phyloP scores from a whole-genome alignment of 1,284 basidiomycete genomes.

The Heterobasidion parviporum region DNA sequence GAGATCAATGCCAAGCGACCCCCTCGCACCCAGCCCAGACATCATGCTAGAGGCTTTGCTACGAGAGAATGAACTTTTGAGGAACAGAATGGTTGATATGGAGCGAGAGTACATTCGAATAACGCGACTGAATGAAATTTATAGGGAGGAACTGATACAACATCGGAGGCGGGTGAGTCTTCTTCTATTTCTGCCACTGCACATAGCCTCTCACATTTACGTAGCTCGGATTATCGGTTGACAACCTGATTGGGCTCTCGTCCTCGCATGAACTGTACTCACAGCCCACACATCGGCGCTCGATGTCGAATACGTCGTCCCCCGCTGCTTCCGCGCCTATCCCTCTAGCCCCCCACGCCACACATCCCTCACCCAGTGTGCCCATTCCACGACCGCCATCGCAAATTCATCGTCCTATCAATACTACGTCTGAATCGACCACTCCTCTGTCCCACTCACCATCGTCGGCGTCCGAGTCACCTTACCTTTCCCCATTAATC shows the following conservation, averaged over 20 bases:
- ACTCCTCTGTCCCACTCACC: slow-evolving; percentile 55
- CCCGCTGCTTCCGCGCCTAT: slow-evolving; percentile 23
- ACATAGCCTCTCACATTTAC: background rate
- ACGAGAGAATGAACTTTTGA: slow-evolving; percentile 66
- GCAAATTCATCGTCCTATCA: slow-evolving; percentile 45
- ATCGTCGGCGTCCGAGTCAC: slow-evolving; percentile 26
- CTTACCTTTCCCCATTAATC: slow-evolving; percentile 34
- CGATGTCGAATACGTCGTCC: slow-evolving; percentile 26
- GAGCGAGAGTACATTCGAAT: slow-evolving; percentile 70
- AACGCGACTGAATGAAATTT: slow-evolving; percentile 68
- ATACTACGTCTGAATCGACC: slow-evolving; percentile 33
- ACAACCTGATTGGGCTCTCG: slow-evolving; percentile 62
- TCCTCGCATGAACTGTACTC: slow-evolving; percentile 55
- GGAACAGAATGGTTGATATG: slow-evolving; percentile 54
- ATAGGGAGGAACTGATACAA: slow-evolving; percentile 73
- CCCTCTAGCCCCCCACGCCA: slow-evolving; percentile 24
- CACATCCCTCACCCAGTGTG: slow-evolving; percentile 30
- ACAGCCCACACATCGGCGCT: slow-evolving; percentile 56
- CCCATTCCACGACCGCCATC: slow-evolving; percentile 64
- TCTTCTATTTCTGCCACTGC: background rate
- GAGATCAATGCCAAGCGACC: slow-evolving; percentile 21
- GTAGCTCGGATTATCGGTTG: slow-evolving; percentile 65
- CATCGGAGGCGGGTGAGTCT: slow-evolving; percentile 60
- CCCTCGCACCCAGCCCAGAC: slow-evolving; percentile 46
- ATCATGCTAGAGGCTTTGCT: slow-evolving; percentile 66